These are phyloP conservation scores for Copromyces sp. DNA, from an alignment of 495 filamentous ascomycete genomes.

Conservation along the genomic window DNA sequence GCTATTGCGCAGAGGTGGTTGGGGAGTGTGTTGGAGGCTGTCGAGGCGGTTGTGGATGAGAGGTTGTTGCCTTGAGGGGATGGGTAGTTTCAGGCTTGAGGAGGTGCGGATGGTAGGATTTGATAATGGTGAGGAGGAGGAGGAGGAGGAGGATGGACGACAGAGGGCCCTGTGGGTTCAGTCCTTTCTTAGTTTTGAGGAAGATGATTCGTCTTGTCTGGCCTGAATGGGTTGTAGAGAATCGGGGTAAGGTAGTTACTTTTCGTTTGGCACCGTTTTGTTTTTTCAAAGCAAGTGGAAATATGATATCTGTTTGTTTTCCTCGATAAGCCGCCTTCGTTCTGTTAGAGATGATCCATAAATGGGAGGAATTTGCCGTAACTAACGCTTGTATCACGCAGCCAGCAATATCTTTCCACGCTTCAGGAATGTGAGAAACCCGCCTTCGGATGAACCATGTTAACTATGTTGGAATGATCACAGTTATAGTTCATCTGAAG, in stretches of 20 bases:
- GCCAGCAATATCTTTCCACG: too few species aligned
- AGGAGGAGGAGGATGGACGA: neutral
- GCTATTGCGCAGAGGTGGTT: slow-evolving; percentile 34
- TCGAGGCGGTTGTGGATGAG: neutral
- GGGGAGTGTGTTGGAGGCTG: slow-evolving; percentile 4
- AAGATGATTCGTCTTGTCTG: neutral
- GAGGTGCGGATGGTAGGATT: neutral
- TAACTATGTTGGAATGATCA: too few species aligned
- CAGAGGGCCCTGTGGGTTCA: too few species aligned
- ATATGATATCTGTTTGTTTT: neutral
- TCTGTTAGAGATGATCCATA: too few species aligned
- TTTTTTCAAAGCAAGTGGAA: neutral
- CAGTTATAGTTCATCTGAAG: too few species aligned
- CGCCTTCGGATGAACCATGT: too few species aligned
- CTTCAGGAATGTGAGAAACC: too few species aligned
- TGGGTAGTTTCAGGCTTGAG: neutral
- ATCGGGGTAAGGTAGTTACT: neutral
- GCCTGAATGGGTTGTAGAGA: neutral
- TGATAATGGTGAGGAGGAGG: neutral
- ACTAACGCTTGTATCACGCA: too few species aligned
- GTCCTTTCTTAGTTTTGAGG: neutral
- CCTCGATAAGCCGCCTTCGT: neutral
- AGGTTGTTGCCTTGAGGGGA: neutral
- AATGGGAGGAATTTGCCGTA: too few species aligned
- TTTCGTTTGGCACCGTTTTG: neutral